phyloP scores from a whole-genome alignment of 805 yeast genomes.

The Starmerella asiatica region DNA sequence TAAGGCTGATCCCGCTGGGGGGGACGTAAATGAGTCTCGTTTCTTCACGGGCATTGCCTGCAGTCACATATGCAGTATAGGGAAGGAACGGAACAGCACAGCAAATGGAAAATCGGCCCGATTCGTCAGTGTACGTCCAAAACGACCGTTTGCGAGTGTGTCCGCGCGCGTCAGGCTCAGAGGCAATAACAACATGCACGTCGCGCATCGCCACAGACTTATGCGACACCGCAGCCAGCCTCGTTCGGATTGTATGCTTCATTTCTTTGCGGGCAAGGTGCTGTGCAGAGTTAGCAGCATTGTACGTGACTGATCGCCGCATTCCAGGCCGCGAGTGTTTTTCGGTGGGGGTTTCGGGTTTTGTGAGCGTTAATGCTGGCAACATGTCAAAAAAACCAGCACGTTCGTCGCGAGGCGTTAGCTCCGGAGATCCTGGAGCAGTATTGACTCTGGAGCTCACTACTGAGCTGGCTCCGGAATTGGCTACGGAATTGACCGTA shows the following conservation, averaged over 20 bases:
- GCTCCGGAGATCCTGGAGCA: conserved; percentile 5
- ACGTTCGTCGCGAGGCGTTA: not conserved
- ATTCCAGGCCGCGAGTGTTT: conserved; percentile 8
- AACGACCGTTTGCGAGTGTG: conserved; percentile 12
- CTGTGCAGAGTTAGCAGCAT: not conserved
- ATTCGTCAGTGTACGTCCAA: conserved; percentile 19
- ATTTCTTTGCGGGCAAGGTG: conserved; percentile 10
- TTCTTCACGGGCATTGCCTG: conserved; percentile 5
- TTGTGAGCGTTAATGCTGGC: not conserved
- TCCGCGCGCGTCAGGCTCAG: conserved; percentile 9
- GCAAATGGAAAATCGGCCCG: conserved; percentile 18
- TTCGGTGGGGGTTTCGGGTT: not conserved
- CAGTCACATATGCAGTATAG: conserved; percentile 3
- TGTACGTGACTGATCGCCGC: conserved; percentile 10
- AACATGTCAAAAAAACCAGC: not conserved
- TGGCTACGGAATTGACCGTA: not conserved
- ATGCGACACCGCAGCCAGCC: conserved; percentile 19
- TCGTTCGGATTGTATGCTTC: conserved; percentile 14
- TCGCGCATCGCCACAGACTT: conserved; percentile 16
- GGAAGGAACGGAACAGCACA: conserved; percentile 18
- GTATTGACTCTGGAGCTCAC: not conserved
- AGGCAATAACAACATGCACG: conserved; percentile 12
- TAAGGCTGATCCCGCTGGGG: conserved; percentile 48
- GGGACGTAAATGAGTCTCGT: conserved; percentile 15
- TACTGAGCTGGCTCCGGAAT: conserved; percentile 1